Base-by-base conservation (phyloP, 768 basidiomycete genomes). In the Xerocomellus intermedius region DNA sequence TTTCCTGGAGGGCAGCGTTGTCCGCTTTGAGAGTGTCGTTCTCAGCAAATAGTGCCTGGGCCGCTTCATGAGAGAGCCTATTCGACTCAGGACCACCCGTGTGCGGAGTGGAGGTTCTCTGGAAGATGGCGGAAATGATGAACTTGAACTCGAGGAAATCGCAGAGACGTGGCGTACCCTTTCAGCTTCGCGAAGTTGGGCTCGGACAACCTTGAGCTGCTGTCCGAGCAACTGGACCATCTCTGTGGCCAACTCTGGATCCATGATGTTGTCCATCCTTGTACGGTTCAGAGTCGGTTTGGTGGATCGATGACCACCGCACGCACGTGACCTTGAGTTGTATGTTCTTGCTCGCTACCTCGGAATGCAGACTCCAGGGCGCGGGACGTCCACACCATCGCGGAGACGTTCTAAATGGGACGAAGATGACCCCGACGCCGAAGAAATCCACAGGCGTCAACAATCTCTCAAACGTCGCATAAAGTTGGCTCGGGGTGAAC, bases 351-450 rank as follows among this genome's bases (percentile, higher is more conserved):
- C 35, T 48, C 54, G 9, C 67, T 73, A 63, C 71, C 69, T 46
- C 42, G 54, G 38, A 54, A 47, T 36, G 63, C 73, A 52, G 75
- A 76, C 41, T 14, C 41, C 22, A 12, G 43, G 17, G 10, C 37
- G 21, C 30, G 32, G 48, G 32, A 53, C 80, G 2, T 80, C 80
- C 21, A 83, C 84, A 0, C 82, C 85, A 5, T 82, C 83, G 19
- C 77, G 81, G 50, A 91, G 88, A 71, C 81, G 87, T n/a, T 88
- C 89, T 10, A 89, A 86, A 69, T 91, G 89, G 89, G 78, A 79
- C 43, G 63, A 68, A 36, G 72, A 71, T n/a, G 82, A 84, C 24
- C 75, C 78, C 5, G 73, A 76, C 22, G 75, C 66, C 14, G 70
- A 78, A 24, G 74, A 74, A 54, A 53, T 64, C 24, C 54, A 71